Evolutionary conservation across 129 eudicot genomes (phyloP).

Genomic region (Daucus carota): DH1_v3.0 NC_030382.2:52282001-52282500

Average conservation of each 20-base stretch:
- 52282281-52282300: not conserved
- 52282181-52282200: constrained; percentile 74
- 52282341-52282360: constrained; percentile 33
- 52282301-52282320: too few relatives aligned
- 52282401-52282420: constrained; percentile 85
- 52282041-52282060: constrained; percentile 67
- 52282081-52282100: constrained; percentile 89
- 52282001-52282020: constrained; percentile 54
- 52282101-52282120: constrained; percentile 72
- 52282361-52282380: constrained; percentile 42
- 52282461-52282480: constrained; percentile 34
- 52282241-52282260: not conserved
- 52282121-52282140: constrained; percentile 75
- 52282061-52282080: constrained; percentile 98
- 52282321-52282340: too few relatives aligned
- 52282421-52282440: constrained; percentile 87
- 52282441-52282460: constrained; percentile 56
- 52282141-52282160: constrained; percentile 67
- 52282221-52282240: constrained; percentile 82
- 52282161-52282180: constrained; percentile 60
- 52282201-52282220: constrained; percentile 88
- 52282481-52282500: constrained; percentile 87
- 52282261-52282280: not conserved
- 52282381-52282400: constrained; percentile 56
- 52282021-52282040: constrained; percentile 80